Evolutionary conservation across 495 filamentous ascomycete species (phyloP).

Genomic region (Symbiotaphrina buchneri): DNA sequence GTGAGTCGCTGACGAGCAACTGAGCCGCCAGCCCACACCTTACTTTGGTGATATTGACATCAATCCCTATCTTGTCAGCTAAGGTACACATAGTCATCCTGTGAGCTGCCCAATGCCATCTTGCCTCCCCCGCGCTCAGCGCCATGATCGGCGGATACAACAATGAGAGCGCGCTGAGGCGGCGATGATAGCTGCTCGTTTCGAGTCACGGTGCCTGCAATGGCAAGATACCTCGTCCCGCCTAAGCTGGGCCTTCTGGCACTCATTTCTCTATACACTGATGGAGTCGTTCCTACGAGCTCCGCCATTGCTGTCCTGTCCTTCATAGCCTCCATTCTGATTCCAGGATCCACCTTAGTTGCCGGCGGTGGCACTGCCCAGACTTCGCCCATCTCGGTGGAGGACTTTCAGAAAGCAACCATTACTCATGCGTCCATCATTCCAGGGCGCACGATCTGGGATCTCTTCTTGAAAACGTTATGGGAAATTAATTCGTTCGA

Average conservation of each 20-base stretch:
- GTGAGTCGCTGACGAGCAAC: no score
- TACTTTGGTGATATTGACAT: no score
- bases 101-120: no score
- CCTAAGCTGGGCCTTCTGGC: conserved; percentile 65
- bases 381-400: conserved; percentile 31
- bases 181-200: not conserved
- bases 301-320: conserved; percentile 66
- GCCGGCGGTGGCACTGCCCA: conserved; percentile 11
- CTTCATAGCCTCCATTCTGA: conserved; percentile 57
- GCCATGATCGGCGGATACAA: not conserved
- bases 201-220: no score
- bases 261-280: conserved; percentile 59
- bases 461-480: conserved; percentile 59
- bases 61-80: no score
- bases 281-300: conserved; percentile 46
- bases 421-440: conserved; percentile 35
- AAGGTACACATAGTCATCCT: no score
- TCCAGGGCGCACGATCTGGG: conserved; percentile 65
- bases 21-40: no score
- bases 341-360: conserved; percentile 20
- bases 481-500: conserved; percentile 72
- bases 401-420: conserved; percentile 43
- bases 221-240: conserved; percentile 68
- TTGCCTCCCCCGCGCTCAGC: not conserved
- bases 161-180: not conserved